Conservation (phyloP, 2,329 filamentous ascomycete genomes). For the Paramyrothecium roridum region DNA sequence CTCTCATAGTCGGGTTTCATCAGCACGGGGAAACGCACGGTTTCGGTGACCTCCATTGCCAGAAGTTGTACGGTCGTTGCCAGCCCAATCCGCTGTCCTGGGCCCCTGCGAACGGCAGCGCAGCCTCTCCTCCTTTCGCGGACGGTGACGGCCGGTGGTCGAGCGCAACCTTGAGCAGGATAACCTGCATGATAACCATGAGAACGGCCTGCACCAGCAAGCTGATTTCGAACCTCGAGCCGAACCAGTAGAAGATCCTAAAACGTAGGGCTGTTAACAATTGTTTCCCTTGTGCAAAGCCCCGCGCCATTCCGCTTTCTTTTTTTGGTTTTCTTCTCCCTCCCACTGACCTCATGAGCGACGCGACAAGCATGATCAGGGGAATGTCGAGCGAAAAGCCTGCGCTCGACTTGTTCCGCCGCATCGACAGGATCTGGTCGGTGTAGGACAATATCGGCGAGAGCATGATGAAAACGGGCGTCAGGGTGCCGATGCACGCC, state of each 20-base stretch:
- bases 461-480: constrained; percentile 60
- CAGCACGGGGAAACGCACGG: constrained; percentile 44
- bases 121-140: constrained; percentile 57
- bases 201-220: constrained; percentile 63
- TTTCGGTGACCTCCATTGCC: constrained; percentile 74
- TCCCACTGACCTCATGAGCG: constrained; percentile 54
- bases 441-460: constrained; percentile 64
- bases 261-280: constrained; percentile 2
- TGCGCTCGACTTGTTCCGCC: constrained; percentile 59
- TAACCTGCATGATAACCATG: constrained; percentile 61
- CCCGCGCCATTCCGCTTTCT: too few relatives aligned
- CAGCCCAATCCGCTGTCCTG: constrained; percentile 32
- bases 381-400: constrained; percentile 71
- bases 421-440: constrained; percentile 65
- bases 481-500: constrained; percentile 46
- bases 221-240: constrained; percentile 61
- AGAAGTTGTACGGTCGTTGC: constrained; percentile 73
- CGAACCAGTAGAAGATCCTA: constrained; percentile 69
- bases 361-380: constrained; percentile 69
- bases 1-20: background rate
- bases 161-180: constrained; percentile 65
- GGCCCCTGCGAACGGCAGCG: constrained; percentile 59
- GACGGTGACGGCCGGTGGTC: constrained; percentile 62
- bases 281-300: background rate
- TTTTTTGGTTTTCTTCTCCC: too few relatives aligned